Evolutionary conservation across 176 grass and related monocot genomes (phyloP), one percentile per base, ranked within the genome.

Genomic region (Paspalum vaginatum): DNA sequence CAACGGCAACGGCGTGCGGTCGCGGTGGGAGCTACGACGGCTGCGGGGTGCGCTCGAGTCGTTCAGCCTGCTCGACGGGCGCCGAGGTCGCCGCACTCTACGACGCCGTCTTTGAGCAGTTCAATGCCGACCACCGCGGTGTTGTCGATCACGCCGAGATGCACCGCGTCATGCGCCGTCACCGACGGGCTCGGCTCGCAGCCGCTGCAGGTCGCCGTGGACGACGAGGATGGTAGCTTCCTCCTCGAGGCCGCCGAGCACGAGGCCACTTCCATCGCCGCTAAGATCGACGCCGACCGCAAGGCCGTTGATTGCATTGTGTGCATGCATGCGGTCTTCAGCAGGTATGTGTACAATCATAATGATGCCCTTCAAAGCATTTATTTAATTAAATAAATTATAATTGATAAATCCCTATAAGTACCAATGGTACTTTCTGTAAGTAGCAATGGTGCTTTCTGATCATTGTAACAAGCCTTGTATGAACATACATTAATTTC

Each of bases 1-100:
- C 46, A 98, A 98, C 85, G 83, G 95, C 78, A 92, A 98, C 83
- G 92, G 92, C n/a, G 95, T 98, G 63, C 89, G 94, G 63, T 98
- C 92, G 12, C 84, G 92, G 45, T 51, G 88, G 1, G 95, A 98
- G 90, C 95, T 98, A n/a, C n/a, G n/a, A n/a, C n/a, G n/a, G n/a
- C n/a, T n/a, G 47, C 95, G 95, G 5, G 87, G 86, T 63, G 92
- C 92, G 18, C 89, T 98, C 11, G 92, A 98, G 92, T 94, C 95
- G 11, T 98, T 98, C 85, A 92, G 92, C 57, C 95, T 94, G 53
- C 82, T 98, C 13, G 95, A 98, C 83, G 84, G 89, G 76, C 40
- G 65, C 65, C 46, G 92, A 94, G 85, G 87, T 98, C 6, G 25
- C 92, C 20, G 75, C 85, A 7, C 89, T 98, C 70, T 98, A 98